Conservation (phyloP, 345 rosid species). For the Ricinus communis region DNA sequence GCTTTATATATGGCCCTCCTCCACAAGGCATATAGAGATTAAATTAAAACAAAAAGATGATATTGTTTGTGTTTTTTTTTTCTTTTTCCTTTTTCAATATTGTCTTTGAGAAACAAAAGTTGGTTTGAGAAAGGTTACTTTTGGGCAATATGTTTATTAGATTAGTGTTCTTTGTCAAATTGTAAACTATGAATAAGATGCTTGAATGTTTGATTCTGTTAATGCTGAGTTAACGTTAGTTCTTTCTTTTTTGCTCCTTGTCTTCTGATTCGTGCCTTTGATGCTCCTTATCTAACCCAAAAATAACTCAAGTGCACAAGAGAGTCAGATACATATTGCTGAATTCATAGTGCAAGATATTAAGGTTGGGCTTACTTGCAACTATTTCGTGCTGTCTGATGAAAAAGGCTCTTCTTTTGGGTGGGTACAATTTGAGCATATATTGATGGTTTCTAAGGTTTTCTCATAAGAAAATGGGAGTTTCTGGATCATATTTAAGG, state of each 20-base stretch:
- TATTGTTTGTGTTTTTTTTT: not conserved
- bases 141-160: not conserved
- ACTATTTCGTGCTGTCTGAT: too few species aligned
- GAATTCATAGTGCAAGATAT: too few species aligned
- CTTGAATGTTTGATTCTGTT: not conserved
- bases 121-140: not conserved
- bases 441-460: too few species aligned
- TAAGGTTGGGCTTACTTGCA: too few species aligned
- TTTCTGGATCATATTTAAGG: too few species aligned
- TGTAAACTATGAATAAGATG: slow-evolving; percentile 13
- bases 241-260: not conserved
- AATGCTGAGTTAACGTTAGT: not conserved
- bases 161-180: not conserved
- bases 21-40: slow-evolving; percentile 24
- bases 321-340: too few species aligned
- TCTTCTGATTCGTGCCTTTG: not conserved
- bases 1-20: slow-evolving; percentile 49
- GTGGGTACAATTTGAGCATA: too few species aligned
- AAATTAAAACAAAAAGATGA: not conserved
- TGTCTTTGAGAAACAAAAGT: not conserved
- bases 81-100: not conserved
- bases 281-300: too few species aligned
- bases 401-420: too few species aligned
- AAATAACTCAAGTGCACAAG: too few species aligned
- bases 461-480: too few species aligned